A percentile compares a stretch with the other conserved stretches of the same genome.
Evolutionary conservation across 495 filamentous ascomycete genomes (phyloP).

Genomic region (Rhypophila decipiens): DNA sequence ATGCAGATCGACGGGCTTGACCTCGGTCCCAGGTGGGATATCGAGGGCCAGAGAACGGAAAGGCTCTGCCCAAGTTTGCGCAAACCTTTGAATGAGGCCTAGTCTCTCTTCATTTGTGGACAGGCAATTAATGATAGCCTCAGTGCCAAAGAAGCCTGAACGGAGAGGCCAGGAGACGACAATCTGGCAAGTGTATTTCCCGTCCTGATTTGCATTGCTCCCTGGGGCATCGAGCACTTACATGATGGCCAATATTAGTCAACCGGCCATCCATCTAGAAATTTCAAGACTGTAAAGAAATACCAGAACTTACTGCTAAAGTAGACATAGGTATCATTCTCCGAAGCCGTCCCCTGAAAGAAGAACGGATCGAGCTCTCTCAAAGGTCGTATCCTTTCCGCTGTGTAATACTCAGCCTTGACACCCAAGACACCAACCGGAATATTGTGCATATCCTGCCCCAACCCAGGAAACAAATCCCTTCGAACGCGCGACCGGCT

Average conservation of each 20-base stretch:
- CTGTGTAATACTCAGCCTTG: conserved; percentile 21
- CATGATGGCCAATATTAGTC: neutral
- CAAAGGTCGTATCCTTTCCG: conserved; percentile 23
- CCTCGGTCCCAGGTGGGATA: conserved; percentile 30
- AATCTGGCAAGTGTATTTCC: conserved; percentile 39
- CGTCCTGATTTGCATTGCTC: conserved; percentile 8
- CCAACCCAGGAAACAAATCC: conserved; percentile 16
- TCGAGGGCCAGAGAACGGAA: conserved; percentile 42
- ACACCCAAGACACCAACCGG: conserved; percentile 25
- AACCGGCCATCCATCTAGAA: neutral
- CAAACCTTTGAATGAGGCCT: conserved; percentile 46
- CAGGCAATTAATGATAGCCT: conserved; percentile 31
- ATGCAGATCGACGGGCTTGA: conserved; percentile 45
- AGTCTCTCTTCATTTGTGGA: conserved; percentile 34
- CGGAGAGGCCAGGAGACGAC: conserved; percentile 46
- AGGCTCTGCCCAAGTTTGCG: conserved; percentile 49
- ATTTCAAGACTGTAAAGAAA: neutral
- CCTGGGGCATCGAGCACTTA: conserved; percentile 29
- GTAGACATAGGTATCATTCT: conserved; percentile 44
- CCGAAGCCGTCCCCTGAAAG: conserved; percentile 54
- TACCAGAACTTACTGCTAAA: conserved; percentile 24
- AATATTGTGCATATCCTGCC: conserved; percentile 13
- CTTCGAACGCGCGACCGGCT: conserved; percentile 20
- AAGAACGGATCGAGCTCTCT: conserved; percentile 50
- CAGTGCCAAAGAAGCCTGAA: conserved; percentile 16